Base-by-base conservation (phyloP, 2,329 filamentous ascomycete species). In the Aspergillus tamarii region DNA sequence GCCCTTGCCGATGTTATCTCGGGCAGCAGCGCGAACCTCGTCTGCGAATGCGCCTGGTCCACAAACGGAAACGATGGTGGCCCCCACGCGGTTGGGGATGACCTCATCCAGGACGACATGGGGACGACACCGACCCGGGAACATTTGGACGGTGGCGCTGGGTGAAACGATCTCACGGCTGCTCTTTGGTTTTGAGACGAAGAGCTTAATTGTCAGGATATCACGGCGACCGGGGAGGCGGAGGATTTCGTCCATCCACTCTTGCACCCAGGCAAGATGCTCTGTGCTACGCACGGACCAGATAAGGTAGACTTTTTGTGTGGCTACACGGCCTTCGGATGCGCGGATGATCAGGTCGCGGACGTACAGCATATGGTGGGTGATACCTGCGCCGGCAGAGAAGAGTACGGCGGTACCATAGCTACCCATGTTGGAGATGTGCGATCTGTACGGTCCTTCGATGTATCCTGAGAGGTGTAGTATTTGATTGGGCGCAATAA, bases 401-500 rank as follows among this genome's bases (percentile, higher is more conserved):
- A 90, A 89, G 61, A 90, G 84, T 28, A 90, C 76, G n/a, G 86
- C 82, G 0, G 88, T 89, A 70, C 88, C 88, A 76, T 89, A 90
- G 59, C 84, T 87, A 54, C 82, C 78, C 57, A 88, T 80, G 56
- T 82, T 81, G 48, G 80, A 81, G 59, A 88, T 84, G 72, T 86
- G 84, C 10, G 86, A 86, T 53, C 84, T 85, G 72, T 90, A 90
- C 0, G 88, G 87, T 0, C 88, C 88, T 76, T 90, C 88, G 67
- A 89, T 83, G 71, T 84, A 84, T 54, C 87, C 88, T 59, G 78
- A 81, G 6, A 85, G 83, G 14, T 79, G 78, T 68, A 89, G 80
- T 9, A 78, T 81, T 62, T 83, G 78, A 57, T 73, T 80, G n/a
- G 84, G 83, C 12, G 80, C 76, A 12, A 80, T 76, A 67, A 79